These are phyloP conservation scores for Mucor irregularis DNA, from an alignment of 371 early-diverging fungal genomes.

Conservation along the genomic window DNA sequence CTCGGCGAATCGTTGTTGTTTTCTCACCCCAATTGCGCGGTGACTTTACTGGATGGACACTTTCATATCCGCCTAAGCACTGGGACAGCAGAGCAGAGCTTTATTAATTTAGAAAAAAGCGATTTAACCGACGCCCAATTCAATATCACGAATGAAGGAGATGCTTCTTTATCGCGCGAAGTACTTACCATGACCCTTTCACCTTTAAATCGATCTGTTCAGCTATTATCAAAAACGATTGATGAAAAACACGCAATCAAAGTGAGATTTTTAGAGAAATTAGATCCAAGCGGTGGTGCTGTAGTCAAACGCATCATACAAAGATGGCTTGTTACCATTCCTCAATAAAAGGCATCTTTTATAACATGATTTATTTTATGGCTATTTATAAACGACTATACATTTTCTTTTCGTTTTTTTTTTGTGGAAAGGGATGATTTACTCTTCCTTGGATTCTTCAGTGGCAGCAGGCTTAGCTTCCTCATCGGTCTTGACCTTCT, in stretches of 20 bases:
- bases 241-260: constrained; percentile 24
- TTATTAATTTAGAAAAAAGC: constrained; percentile 52
- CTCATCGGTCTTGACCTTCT: constrained; percentile 20
- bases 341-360: constrained; percentile 4
- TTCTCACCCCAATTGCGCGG: constrained; percentile 61
- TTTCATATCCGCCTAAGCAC: constrained; percentile 55
- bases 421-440: neutral
- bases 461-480: neutral
- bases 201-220: constrained; percentile 20
- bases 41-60: constrained; percentile 50
- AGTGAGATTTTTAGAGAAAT: constrained; percentile 58
- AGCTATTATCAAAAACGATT: neutral
- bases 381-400: neutral
- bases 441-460: neutral
- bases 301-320: constrained; percentile 58
- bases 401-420: neutral
- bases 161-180: constrained; percentile 31
- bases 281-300: constrained; percentile 56
- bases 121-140: constrained; percentile 47
- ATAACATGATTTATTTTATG: neutral
- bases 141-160: constrained; percentile 44
- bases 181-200: constrained; percentile 49
- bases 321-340: constrained; percentile 44
- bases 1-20: constrained; percentile 50
- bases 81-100: constrained; percentile 43